Evolutionary conservation across 2,329 filamentous ascomycete species (phyloP), one percentile per base, ranked within the genome.

Genomic region (Ceratocystis alfenasii): DNA sequence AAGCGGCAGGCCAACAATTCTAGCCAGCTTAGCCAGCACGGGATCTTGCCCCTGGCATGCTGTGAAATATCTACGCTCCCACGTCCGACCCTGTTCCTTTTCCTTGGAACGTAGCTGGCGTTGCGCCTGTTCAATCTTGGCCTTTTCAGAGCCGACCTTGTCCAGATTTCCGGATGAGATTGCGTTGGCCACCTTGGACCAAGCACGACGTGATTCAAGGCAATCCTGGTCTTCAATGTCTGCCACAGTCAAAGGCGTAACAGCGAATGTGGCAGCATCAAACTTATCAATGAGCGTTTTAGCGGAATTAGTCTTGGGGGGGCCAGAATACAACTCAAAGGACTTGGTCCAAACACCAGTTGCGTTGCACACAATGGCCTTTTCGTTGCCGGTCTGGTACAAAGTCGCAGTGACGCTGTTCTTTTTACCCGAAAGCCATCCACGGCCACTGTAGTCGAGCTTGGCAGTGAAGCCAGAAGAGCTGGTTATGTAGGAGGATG

Each of bases 341-440:
- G 79, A 78, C 72, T 90, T 89, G 67, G 86, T 95, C 94, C 94
- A 99, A 74, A 95, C 90, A 28, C 94, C 94, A 36, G 90, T 86
- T 48, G 87, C 81, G n/a, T 86, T 90, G 79, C 93, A 96, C 62
- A 87, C 79, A 68, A 84, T 81, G 64, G 89, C 87, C 76, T 87
- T 88, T 75, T 87, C 90, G 76, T 80, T 79, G 78, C 85, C 76
- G 75, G 89, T 84, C 17, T 79, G 81, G 77, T 88, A 91, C 66
- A 97, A 74, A 28, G 80, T 80, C 15, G 91, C 93, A 12, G 80
- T 84, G 74, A 97, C 90, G 66, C 83, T 88, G 78, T 97, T 97
- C 80, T 96, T 96, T 81, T 95, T 95, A 70, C 93, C 94, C 59
- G 88, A 91, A 8, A 99, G 76, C 93, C 93, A 99, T 67, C 93